Percentiles rank a stretch among this genome's conserved stretches.
These are phyloP conservation scores for Parsonsia alboflavescens DNA, from an alignment of 257 asterid species.

Conservation along the genomic window DNA sequence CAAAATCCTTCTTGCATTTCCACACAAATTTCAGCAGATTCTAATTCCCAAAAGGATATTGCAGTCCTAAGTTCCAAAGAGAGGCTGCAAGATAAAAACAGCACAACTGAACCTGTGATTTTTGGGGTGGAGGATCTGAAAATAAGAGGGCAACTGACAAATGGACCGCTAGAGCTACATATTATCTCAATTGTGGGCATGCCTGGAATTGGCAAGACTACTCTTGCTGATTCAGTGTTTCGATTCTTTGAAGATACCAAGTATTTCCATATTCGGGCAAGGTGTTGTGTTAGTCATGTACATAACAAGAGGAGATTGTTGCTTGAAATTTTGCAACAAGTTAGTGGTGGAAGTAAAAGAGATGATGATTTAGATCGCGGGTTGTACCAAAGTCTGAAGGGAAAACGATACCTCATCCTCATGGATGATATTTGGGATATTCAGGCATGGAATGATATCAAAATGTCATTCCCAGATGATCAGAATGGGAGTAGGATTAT, in stretches of 20 bases:
- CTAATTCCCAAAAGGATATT: no score
- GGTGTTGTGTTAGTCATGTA: not conserved
- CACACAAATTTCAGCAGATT: no score
- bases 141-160: not conserved
- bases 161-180: not conserved
- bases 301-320: not conserved
- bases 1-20: no score
- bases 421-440: not conserved
- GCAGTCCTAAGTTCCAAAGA: not conserved
- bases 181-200: no score
- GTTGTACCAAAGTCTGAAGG: not conserved
- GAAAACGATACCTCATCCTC: conserved; percentile 3
- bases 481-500: no score
- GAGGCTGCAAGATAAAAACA: not conserved
- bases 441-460: not conserved
- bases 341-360: not conserved
- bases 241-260: not conserved
- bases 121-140: not conserved
- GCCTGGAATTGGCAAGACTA: no score
- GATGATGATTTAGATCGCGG: not conserved
- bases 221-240: no score
- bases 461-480: not conserved
- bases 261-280: not conserved
- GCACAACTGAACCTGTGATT: no score
- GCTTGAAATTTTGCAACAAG: not conserved